Evolutionary conservation across 2,329 filamentous ascomycete genomes (phyloP).

Genomic region (Graphilbum fragrans): DNA sequence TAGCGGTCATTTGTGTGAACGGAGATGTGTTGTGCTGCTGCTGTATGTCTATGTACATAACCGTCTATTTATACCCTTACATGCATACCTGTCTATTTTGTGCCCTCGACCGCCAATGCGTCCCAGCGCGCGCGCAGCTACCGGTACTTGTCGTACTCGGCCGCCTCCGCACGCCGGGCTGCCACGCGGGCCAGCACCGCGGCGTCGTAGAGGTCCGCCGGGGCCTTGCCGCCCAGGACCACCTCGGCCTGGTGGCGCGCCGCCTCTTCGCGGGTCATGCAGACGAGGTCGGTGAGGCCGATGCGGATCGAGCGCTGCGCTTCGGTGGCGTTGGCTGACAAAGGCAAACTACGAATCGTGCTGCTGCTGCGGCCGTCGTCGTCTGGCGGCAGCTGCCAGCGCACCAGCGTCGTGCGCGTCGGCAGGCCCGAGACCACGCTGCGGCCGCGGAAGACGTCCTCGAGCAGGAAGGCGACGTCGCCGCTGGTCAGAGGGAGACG

Average conservation of each 20-base stretch:
- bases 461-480: conserved; percentile 78
- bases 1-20: conserved; percentile 7
- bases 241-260: conserved; percentile 68
- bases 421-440: conserved; percentile 74
- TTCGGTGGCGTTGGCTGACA: conserved; percentile 49
- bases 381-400: conserved; percentile 46
- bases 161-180: conserved; percentile 54
- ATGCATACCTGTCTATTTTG: too few species aligned
- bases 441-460: conserved; percentile 76
- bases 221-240: conserved; percentile 52
- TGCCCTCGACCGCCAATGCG: not conserved
- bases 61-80: not conserved
- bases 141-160: conserved; percentile 38
- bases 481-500: conserved; percentile 66
- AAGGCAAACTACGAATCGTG: conserved; percentile 27
- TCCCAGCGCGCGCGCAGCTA: not conserved
- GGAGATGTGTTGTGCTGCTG: not conserved
- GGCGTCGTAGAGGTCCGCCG: conserved; percentile 63
- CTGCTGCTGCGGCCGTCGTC: conserved; percentile 26
- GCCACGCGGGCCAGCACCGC: conserved; percentile 57
- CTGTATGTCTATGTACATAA: not conserved
- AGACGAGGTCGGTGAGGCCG: conserved; percentile 60
- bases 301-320: conserved; percentile 69
- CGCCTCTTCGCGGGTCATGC: conserved; percentile 89
- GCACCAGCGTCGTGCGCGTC: conserved; percentile 64